Evolutionary conservation across 352 stramenopile species (phyloP), one percentile per base, ranked within the genome.

Genomic region (Blastocystis sp.): DNA sequence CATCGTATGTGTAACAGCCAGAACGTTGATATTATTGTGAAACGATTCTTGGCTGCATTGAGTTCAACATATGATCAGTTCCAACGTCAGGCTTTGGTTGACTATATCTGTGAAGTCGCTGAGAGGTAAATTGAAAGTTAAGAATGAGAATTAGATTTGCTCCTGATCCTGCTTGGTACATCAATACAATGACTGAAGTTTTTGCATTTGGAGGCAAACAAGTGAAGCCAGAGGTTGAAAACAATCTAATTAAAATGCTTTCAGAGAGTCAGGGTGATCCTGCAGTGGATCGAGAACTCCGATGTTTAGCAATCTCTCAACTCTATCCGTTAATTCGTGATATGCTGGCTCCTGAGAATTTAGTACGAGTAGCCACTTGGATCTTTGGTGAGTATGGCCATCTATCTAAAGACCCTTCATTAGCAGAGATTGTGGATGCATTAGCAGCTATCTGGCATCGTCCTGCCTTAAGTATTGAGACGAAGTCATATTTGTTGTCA

Each of bases 11-110:
- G 75, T 37, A 86, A 86, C 42, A 52, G 29, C 0, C 75, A 86
- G 61, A 86, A 86, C 24, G 75, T 86, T 12, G 75, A 86, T 42
- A 98, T 99, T 89, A 98, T 99, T 89, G 94, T 94, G 0, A 95
- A 98, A 74, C 98, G 98, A 88, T 92, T 99, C 42, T 93, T 98
- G 21, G 92, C 95, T 81, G 97, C 97, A 85, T 90, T 98, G 88
- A 91, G 93, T 56, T 93, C 95, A 75, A 95, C 96, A 1, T 97
- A 93, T 5, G 96, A 99, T 88, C 93, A 96, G 19, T 98, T 98
- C 88, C 89, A 98, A 29, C 95, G 95, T 19, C 93, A 94, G 46
- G 95, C 98, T 88, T 92, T 99, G 16, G 32, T 86, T 29, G 75
- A 86, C 24, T 27, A 42, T n/a, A 66, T 86, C 5, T 86, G 75